Evolutionary conservation across 257 asterid species (phyloP).

Genomic region (Eucommia ulmoides): DNA sequence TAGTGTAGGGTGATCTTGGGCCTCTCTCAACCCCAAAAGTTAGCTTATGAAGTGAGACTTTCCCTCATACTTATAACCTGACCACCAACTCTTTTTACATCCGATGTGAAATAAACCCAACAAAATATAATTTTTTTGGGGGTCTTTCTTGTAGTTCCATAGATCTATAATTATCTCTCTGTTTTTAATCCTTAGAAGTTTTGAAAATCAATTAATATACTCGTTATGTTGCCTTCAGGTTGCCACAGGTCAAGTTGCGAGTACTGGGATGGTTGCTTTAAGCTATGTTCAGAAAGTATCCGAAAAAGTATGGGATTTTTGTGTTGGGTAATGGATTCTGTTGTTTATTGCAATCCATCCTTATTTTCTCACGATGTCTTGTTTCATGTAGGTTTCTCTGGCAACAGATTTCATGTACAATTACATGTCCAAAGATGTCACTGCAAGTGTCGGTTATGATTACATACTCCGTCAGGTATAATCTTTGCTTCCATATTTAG

Average conservation of each 20-base stretch:
- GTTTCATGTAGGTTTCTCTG: slow-evolving; percentile 58
- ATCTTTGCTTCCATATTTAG: slow-evolving; percentile 3
- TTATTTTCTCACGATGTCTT: slow-evolving; percentile 5
- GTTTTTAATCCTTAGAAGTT: no score
- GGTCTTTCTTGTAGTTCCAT: no score
- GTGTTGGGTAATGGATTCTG: slow-evolving; percentile 5
- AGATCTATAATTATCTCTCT: no score
- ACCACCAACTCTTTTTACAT: no score
- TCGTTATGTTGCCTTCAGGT: no score
- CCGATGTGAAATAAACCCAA: no score
- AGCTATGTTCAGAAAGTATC: slow-evolving; percentile 90
- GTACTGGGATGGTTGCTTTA: slow-evolving; percentile 79
- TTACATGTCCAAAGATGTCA: slow-evolving; percentile 71
- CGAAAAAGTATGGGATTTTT: slow-evolving; percentile 45
- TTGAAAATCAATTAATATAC: no score
- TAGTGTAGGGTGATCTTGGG: no score
- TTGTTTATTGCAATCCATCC: neutral
- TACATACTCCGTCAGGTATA: slow-evolving; percentile 84
- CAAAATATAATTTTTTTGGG: no score
- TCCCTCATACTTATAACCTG: no score
- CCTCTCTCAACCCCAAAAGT: no score
- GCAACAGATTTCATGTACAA: slow-evolving; percentile 91
- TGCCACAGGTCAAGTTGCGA: slow-evolving; percentile 92
- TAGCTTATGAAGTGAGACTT: no score
- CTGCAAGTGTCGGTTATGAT: slow-evolving; percentile 93